Conservation (phyloP, 2,329 filamentous ascomycete species). For the Davidsoniella virescens region DNA sequence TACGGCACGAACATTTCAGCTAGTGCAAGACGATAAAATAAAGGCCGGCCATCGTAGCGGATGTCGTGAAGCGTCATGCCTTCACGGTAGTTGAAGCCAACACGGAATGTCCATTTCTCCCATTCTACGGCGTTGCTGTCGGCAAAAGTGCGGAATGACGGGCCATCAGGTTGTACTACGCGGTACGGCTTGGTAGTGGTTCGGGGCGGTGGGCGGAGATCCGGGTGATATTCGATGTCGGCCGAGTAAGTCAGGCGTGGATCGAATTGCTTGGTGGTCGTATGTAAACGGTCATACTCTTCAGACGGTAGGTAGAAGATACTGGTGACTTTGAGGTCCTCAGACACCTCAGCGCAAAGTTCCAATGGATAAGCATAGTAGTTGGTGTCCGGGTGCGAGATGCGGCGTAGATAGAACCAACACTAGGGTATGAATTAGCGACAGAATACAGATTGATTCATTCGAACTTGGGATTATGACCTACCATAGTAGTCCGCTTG, state of each 20-base stretch:
- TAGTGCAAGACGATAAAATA: constrained; percentile 52
- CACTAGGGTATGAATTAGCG: constrained; percentile 16
- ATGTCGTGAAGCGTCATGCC: constrained; percentile 54
- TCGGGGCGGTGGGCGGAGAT: constrained; percentile 16
- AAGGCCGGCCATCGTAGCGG: constrained; percentile 44
- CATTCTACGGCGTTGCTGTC: constrained; percentile 31
- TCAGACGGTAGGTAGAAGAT: constrained; percentile 31
- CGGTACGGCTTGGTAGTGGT: constrained; percentile 24
- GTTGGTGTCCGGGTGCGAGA: constrained; percentile 31
- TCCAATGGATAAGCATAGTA: constrained; percentile 42
- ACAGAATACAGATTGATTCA: neutral
- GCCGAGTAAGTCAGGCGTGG: neutral
- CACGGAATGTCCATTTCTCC: constrained; percentile 53
- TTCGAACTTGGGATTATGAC: neutral
- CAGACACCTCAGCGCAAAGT: constrained; percentile 34
- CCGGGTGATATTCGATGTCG: constrained; percentile 20
- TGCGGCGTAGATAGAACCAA: constrained; percentile 23
- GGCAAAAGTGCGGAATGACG: constrained; percentile 24
- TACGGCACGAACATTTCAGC: constrained; percentile 59
- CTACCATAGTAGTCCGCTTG: constrained; percentile 31
- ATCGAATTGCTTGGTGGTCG: constrained; percentile 23
- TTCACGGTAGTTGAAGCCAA: constrained; percentile 54
- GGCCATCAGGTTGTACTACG: constrained; percentile 23
- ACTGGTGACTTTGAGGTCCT: constrained; percentile 31
- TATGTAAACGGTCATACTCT: constrained; percentile 23